phyloP scores from a whole-genome alignment of 108 stramenopile genomes.

The Cyclostephanos tholiformis region DNA sequence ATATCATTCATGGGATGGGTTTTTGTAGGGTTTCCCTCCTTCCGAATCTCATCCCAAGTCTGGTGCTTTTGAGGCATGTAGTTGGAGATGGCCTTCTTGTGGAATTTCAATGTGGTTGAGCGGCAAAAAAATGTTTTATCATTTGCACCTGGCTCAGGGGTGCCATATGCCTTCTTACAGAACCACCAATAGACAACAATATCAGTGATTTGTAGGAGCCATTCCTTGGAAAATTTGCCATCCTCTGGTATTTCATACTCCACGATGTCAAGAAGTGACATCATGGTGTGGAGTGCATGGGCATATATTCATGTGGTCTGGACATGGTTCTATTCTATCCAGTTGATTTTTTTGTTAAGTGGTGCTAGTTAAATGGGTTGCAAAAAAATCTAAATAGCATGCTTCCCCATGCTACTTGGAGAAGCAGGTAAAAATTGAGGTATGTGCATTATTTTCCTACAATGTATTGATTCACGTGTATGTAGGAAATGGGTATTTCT shows the following conservation, averaged over 20 bases:
- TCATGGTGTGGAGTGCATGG: too few species aligned
- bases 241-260: not conserved
- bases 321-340: too few species aligned
- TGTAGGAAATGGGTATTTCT: too few species aligned
- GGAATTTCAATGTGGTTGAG: constrained; percentile 4
- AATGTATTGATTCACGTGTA: too few species aligned
- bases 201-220: constrained; percentile 6
- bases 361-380: too few species aligned
- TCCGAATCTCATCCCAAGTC: not conserved
- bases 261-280: too few species aligned
- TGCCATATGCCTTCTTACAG: not conserved
- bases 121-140: not conserved
- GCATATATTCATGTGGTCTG: too few species aligned
- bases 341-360: too few species aligned
- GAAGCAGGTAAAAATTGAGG: too few species aligned
- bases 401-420: too few species aligned
- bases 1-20: not conserved
- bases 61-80: constrained; percentile 10
- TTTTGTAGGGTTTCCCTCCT: constrained; percentile 15
- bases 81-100: constrained; percentile 13
- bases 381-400: too few species aligned
- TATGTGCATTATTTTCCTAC: too few species aligned
- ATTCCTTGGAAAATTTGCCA: not conserved
- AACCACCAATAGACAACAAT: constrained; percentile 1
- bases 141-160: constrained; percentile 7